Percentiles rank a stretch among this genome's conserved stretches.
These are phyloP conservation scores for Starmera amethionina DNA, from an alignment of 805 yeast genomes.

Conservation along the genomic window DNA sequence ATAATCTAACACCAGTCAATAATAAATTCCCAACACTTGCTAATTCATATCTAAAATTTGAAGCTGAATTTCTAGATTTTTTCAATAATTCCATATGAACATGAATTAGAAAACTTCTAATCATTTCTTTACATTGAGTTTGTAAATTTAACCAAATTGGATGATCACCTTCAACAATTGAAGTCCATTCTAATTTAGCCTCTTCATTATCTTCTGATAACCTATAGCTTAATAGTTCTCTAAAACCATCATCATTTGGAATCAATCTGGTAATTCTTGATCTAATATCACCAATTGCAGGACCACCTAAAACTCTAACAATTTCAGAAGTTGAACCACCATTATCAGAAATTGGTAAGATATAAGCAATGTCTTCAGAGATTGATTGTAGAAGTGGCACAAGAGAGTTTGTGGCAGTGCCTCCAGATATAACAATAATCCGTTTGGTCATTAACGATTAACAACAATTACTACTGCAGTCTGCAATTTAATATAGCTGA, in stretches of 20 bases:
- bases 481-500: too few relatives aligned
- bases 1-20: constrained; percentile 70
- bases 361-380: constrained; percentile 41
- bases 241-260: constrained; percentile 34
- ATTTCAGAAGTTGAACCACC: constrained; percentile 94
- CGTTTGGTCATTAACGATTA: neutral
- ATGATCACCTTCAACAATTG: constrained; percentile 73
- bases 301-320: constrained; percentile 81
- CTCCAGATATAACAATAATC: constrained; percentile 52
- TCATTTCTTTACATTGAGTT: constrained; percentile 53
- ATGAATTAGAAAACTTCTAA: constrained; percentile 68
- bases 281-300: constrained; percentile 89
- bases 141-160: constrained; percentile 53
- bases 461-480: too few relatives aligned
- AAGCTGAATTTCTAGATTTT: constrained; percentile 42
- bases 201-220: constrained; percentile 33
- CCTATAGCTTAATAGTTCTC: constrained; percentile 36
- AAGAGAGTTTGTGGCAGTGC: constrained; percentile 79
- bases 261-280: constrained; percentile 71
- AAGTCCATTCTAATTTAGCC: constrained; percentile 70
- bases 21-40: constrained; percentile 85
- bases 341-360: constrained; percentile 82
- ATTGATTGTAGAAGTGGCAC: constrained; percentile 45
- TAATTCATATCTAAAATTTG: constrained; percentile 59
- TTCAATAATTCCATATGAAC: constrained; percentile 70